These are phyloP conservation scores for Trichosporon asahii DNA, from an alignment of 1,284 basidiomycete genomes.

Conservation along the genomic window DNA sequence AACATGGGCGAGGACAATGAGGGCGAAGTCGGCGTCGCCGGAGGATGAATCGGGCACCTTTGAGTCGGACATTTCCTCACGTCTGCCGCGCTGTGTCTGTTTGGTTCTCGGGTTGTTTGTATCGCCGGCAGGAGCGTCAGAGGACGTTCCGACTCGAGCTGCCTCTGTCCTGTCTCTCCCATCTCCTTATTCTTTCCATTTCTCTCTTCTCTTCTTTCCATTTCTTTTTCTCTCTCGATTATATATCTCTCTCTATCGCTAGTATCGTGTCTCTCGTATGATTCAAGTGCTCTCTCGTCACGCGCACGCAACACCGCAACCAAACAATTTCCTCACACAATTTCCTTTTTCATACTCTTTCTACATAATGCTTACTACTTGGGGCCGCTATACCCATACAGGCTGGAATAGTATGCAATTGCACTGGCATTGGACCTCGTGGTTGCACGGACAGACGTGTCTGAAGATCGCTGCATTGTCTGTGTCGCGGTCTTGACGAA, in stretches of 20 bases:
- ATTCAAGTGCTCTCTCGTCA: conserved; percentile 8
- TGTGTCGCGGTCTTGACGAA: neutral
- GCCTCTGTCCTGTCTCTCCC: neutral
- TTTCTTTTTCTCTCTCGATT: neutral
- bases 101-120: neutral
- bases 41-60: neutral
- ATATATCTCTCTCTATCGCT: conserved; percentile 8
- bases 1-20: conserved; percentile 41
- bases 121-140: neutral
- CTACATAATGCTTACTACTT: conserved; percentile 11
- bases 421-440: conserved; percentile 4
- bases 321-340: neutral
- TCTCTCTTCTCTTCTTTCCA: neutral
- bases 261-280: conserved; percentile 11
- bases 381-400: conserved; percentile 8
- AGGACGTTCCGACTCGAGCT: neutral
- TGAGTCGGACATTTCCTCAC: neutral
- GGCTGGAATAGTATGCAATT: conserved; percentile 9
- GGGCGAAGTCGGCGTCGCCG: conserved; percentile 29
- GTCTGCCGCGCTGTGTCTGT: neutral
- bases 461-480: neutral
- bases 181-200: neutral
- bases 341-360: conserved; percentile 7
- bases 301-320: neutral
- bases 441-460: conserved; percentile 7